A percentile compares a stretch with the other conserved stretches of the same genome.
Conservation (phyloP, 768 basidiomycete genomes). For the Rossbeevera mucosa region DNA sequence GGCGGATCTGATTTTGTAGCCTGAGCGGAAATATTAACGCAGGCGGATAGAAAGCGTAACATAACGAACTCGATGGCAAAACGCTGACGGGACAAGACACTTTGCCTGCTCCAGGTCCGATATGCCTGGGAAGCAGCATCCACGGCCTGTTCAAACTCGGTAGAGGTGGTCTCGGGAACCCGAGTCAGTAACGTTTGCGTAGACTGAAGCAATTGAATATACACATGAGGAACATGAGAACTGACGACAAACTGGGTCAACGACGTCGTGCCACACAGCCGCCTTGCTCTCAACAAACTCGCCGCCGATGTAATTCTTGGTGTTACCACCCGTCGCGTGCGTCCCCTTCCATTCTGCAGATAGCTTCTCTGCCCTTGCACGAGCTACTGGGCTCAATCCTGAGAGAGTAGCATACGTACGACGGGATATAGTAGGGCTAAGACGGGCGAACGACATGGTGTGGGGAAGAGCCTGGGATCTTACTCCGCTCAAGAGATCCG, state of each 20-base stretch:
- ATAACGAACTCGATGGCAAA: conserved; percentile 81
- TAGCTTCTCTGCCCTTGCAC: conserved; percentile 61
- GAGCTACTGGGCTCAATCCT: conserved; percentile 51
- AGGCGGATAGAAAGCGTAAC: neutral
- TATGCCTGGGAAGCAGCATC: conserved; percentile 80
- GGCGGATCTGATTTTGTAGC: conserved; percentile 80
- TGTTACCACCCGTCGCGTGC: conserved; percentile 75
- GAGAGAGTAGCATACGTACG: conserved; percentile 44
- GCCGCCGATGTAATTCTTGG: conserved; percentile 90
- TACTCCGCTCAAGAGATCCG: neutral
- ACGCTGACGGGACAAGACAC: conserved; percentile 79
- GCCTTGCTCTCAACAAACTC: conserved; percentile 82
- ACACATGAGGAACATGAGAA: neutral
- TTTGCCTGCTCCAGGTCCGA: conserved; percentile 84
- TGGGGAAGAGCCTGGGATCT: conserved; percentile 4
- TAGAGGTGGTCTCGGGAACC: conserved; percentile 81
- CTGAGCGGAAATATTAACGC: conserved; percentile 43
- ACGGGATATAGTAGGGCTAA: conserved; percentile 11
- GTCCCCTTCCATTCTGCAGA: conserved; percentile 85
- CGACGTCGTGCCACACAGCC: conserved; percentile 76
- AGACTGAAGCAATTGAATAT: conserved; percentile 44
- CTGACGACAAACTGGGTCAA: conserved; percentile 70
- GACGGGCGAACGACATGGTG: conserved; percentile 23
- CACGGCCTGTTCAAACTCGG: conserved; percentile 81
- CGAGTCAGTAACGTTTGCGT: conserved; percentile 86